A percentile compares a stretch with the other conserved stretches of the same genome.
Conservation (phyloP, 805 yeast species). For the Candida endomychidarum region DNA sequence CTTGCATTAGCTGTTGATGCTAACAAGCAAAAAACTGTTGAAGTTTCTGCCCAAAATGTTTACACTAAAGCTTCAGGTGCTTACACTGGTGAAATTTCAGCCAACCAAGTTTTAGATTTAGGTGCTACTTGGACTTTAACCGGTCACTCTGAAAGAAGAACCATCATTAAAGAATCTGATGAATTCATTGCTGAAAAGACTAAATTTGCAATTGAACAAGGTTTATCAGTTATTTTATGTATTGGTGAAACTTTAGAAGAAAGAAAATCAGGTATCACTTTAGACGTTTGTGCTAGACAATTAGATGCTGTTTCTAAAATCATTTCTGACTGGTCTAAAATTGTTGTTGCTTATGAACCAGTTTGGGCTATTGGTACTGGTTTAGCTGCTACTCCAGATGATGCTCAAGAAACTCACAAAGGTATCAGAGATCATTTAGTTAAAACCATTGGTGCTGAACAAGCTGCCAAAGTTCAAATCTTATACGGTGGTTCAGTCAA, state of each 20-base stretch:
- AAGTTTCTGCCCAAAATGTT: conserved; percentile 89
- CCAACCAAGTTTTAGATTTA: conserved; percentile 82
- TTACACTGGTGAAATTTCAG: conserved; percentile 95
- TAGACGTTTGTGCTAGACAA: conserved; percentile 86
- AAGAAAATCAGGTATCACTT: conserved; percentile 84
- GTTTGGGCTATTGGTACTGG: conserved; percentile 99
- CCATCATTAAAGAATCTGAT: conserved; percentile 85
- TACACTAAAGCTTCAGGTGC: conserved; percentile 91
- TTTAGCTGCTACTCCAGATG: conserved; percentile 96
- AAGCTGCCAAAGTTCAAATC: conserved; percentile 81
- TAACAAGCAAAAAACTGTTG: conserved; percentile 70
- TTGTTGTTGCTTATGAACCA: conserved; percentile 98
- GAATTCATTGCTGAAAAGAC: conserved; percentile 92
- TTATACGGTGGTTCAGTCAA: conserved; percentile 98
- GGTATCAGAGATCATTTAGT: conserved; percentile 82
- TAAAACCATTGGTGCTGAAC: conserved; percentile 71
- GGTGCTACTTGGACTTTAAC: conserved; percentile 93
- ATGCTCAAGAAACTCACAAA: conserved; percentile 94
- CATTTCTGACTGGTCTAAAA: conserved; percentile 83
- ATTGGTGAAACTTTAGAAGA: conserved; percentile 97
- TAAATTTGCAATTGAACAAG: conserved; percentile 87
- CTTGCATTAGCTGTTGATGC: conserved; percentile 68
- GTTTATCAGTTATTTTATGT: conserved; percentile 90
- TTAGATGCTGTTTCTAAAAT: conserved; percentile 81
- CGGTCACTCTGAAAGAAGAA: conserved; percentile 99